Evolutionary conservation across 164 flowering plant genomes (phyloP).

Genomic region (Stephania yunnanensis): DNA sequence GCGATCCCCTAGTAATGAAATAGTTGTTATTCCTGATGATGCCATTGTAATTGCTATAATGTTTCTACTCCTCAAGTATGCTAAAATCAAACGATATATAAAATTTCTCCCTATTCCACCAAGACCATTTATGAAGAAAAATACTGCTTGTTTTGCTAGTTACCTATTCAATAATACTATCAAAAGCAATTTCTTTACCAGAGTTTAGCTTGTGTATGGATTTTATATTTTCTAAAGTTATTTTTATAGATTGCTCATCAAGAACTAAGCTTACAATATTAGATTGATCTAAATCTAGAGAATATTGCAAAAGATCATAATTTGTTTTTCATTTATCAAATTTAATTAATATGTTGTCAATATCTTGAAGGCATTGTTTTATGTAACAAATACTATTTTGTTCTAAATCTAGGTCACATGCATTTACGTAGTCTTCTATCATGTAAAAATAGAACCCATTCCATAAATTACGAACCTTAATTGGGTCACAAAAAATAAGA

Average conservation of each 20-base stretch:
- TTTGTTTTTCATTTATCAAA: too few species aligned
- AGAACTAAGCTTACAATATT: neutral
- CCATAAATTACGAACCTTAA: neutral
- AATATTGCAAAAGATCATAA: too few species aligned
- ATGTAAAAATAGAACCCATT: neutral
- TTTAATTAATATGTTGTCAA: too few species aligned
- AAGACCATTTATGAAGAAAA: neutral
- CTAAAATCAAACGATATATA: slow-evolving; percentile 1
- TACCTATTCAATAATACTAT: neutral
- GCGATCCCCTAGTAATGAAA: too few species aligned
- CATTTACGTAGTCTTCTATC: too few species aligned
- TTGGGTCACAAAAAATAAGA: neutral
- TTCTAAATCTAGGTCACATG: too few species aligned
- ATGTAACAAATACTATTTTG: too few species aligned
- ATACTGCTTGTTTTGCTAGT: neutral
- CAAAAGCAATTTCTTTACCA: neutral
- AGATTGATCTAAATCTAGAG: too few species aligned
- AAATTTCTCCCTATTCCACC: slow-evolving; percentile 12
- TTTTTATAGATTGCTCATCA: neutral
- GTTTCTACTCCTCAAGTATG: neutral
- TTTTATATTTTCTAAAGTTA: neutral
- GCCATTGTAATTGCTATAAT: slow-evolving; percentile 8
- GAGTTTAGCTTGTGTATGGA: neutral
- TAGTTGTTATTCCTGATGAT: neutral
- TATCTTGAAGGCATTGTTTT: too few species aligned